These are phyloP conservation scores for Lachancea thermotolerans DNA, from an alignment of 805 yeast genomes.

Conservation along the genomic window DNA sequence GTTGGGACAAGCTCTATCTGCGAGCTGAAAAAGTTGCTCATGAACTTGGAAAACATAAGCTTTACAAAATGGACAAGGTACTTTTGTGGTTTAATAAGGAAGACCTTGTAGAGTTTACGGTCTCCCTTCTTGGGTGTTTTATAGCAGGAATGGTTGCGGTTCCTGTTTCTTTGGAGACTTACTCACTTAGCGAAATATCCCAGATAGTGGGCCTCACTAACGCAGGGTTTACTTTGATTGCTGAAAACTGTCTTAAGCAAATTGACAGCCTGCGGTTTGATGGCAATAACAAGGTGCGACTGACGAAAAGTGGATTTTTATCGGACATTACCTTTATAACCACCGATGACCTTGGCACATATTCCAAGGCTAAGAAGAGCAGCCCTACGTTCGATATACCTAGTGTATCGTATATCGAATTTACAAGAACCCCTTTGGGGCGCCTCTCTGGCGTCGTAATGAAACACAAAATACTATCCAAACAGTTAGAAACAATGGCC, in stretches of 20 bases:
- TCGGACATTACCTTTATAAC: conserved; percentile 38
- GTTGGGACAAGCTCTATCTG: conserved; percentile 85
- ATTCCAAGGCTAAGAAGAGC: conserved; percentile 49
- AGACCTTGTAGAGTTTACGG: conserved; percentile 79
- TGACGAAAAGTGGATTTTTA: conserved; percentile 28
- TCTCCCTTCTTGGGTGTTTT: conserved; percentile 86
- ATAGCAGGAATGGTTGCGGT: conserved; percentile 92
- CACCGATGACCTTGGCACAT: conserved; percentile 80
- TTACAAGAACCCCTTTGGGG: conserved; percentile 82
- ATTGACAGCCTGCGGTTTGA: conserved; percentile 56
- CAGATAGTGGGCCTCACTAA: conserved; percentile 68
- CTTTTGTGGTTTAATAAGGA: conserved; percentile 74
- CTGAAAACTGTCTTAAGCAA: conserved; percentile 70
- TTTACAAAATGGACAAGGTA: conserved; percentile 78
- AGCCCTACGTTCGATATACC: conserved; percentile 66
- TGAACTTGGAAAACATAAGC: conserved; percentile 40
- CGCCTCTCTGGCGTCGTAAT: conserved; percentile 89
- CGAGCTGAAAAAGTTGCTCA: conserved; percentile 83
- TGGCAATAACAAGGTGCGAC: conserved; percentile 30
- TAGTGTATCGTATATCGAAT: conserved; percentile 90
- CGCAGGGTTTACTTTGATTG: conserved; percentile 69
- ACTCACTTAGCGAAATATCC: conserved; percentile 54
- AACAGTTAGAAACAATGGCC: conserved; percentile 76
- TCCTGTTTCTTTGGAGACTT: conserved; percentile 74
- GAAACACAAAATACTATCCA: conserved; percentile 79